Evolutionary conservation across 495 filamentous ascomycete species (phyloP).

Genomic region (Talaromyces borbonicus): DNA sequence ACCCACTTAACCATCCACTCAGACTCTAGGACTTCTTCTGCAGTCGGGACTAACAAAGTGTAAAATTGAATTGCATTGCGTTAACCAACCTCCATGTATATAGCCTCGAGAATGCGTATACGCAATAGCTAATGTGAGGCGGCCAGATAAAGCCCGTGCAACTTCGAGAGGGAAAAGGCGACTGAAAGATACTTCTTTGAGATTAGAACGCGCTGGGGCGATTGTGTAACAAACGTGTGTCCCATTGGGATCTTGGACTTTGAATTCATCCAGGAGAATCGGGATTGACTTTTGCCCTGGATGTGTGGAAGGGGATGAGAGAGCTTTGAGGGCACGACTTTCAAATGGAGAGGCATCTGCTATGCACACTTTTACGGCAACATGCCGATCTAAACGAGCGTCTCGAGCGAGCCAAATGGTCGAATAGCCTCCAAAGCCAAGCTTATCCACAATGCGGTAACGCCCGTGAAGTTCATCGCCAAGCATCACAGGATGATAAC

Average conservation of each 20-base stretch:
- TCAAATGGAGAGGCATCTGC: constrained; percentile 12
- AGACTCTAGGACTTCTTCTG: too few relatives aligned
- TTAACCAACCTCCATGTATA: constrained; percentile 23
- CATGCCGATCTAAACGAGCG: constrained; percentile 9
- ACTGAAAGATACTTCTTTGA: constrained; percentile 19
- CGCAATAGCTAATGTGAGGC: constrained; percentile 17
- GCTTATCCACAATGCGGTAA: constrained; percentile 31
- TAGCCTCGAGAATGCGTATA: constrained; percentile 27
- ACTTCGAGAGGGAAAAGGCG: constrained; percentile 21
- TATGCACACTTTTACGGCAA: constrained; percentile 20
- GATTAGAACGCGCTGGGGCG: constrained; percentile 16
- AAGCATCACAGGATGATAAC: constrained; percentile 28
- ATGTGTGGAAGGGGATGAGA: constrained; percentile 10
- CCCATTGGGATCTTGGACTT: constrained; percentile 22
- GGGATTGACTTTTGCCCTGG: constrained; percentile 12
- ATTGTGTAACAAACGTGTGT: constrained; percentile 20
- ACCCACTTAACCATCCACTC: too few relatives aligned
- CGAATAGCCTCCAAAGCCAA: constrained; percentile 33
- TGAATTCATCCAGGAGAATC: constrained; percentile 16
- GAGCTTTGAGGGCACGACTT: constrained; percentile 15
- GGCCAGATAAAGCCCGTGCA: constrained; percentile 18
- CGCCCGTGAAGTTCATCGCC: constrained; percentile 21
- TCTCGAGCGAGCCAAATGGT: constrained; percentile 37
- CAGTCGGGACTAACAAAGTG: not conserved
- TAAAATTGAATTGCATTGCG: not conserved